Base-by-base conservation (phyloP, 2,329 filamentous ascomycete species). In the Sarocladium strictum region DNA sequence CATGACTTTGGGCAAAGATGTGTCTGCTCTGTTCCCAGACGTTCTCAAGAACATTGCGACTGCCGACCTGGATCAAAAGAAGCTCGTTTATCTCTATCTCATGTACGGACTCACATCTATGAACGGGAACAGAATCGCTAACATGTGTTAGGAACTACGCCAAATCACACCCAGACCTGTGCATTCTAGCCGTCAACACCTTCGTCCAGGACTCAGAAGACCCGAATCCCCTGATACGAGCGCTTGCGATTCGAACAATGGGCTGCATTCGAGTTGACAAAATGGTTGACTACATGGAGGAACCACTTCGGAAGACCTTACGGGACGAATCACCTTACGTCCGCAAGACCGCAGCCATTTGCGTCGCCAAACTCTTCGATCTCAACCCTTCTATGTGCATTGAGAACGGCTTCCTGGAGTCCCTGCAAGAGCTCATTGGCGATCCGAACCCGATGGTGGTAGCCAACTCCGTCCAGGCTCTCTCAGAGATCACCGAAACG, bases 251-350 rank as follows among this genome's bases (percentile, higher is more conserved):
- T 69, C 84, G 94, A 64, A 99, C 94, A 32, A 99, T 99, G 94
- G 94, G 94, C 38, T 97, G 94, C 67, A 97, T 99, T 64, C 80
- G 94, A 55, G 94, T 99, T 55, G 94, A 97, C 63, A 99, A 99
- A 73, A 99, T 99, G 90, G 90, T 97, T 60, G 94, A 99, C 69
- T 99, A 99, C 71, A 97, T 99, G 93, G 94, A 97, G 71, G 94
- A 99, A 66, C 94, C 94, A 14, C 74, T 99, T 59, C 84, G 94
- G 63, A 99, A 99, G 76, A 99, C 94, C 12, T 77, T 99, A 61
- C 85, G 91, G 70, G 94, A 99, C 73, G 94, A 99, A 72, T 97
- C 93, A 50, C 94, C 94, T 1, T 99, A 99, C 70, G 94, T 99
- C 58, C 89, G 94, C 63, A 99, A 99, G 76, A 99, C 94, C 2